Evolutionary conservation across 768 basidiomycete species (phyloP), one percentile per base, ranked within the genome.

Genomic region (Agaricus subrufescens): DNA sequence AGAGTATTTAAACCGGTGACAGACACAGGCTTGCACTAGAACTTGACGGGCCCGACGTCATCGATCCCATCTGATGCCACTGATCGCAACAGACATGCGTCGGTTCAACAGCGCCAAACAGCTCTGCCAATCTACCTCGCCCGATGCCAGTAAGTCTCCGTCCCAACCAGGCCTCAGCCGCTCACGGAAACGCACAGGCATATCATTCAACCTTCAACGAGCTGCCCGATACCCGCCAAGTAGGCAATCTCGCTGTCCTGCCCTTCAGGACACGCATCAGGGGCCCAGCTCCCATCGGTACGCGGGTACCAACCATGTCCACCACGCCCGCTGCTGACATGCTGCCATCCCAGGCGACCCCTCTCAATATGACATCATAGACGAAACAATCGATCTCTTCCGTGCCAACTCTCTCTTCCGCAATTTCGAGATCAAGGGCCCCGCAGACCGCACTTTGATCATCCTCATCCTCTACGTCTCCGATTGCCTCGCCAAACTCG

Each of bases 361-460:
- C 1, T 80, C 83, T 8, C 75, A 85, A 58, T 81, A 84, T 27
- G 97, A 99, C 71, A 94, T 98, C 63, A 82, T 98, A 61, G 95
- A 98, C 72, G 97, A 99, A 73, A 87, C 94, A 1, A 78, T 99
- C 46, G 91, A 96, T 73, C 85, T 98, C 58, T 99, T 99, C 75
- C 90, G 97, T 54, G 95, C 96, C 66, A 99, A 99, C 74, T 97
- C 95, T 38, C 87, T 99, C 58, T 99, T 99, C 75, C 89, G 97
- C 66, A 98, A 98, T 75, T 99, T 98, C 65, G 97, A 99, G 78
- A 98, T 99, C 83, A 96, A 98, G 70, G 95, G 94, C 15, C 91
- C 93, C 53, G 94, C 94, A 50, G 95, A 97, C 78, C 87, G 95
- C 57, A 86, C 93, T 40, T 82, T 99, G 66, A 98, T 99, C 77